Base-by-base conservation (phyloP, 2,329 filamentous ascomycete genomes). In the Aureobasidium mangrovei region DNA sequence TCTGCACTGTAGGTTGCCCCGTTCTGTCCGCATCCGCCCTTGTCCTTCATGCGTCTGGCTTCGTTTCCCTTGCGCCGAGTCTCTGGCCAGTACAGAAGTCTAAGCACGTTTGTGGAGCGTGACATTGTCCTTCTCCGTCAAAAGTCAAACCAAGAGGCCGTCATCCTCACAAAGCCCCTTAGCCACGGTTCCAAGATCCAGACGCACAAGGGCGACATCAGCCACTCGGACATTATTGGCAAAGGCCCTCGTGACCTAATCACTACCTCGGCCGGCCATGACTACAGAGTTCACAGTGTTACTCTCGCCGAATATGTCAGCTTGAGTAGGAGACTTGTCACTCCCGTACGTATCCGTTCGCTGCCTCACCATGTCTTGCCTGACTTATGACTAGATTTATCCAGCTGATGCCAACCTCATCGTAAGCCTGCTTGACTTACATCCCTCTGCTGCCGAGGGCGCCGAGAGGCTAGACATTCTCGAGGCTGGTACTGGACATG, bases 401-500 rank as follows among this genome's bases (percentile, higher is more conserved):
- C 82, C 86, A 12, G 78, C 81, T 56, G 88, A 91, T 69, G 85
- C 86, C 18, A 84, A 79, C 60, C 72, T 86, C 32, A 91, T 93
- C 51, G 83, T 89, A 36, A 85, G 82, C 1, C 74, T 91, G 27
- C 77, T 94, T 26, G 87, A 93, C 65, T 75, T 93, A 42, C 83
- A 91, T 65, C 8, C 29, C 12, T 54, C 55, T 54, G 24, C 39
- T 10, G 38, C 58, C 48, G 36, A 61, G 24, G 48, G 61, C 12
- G 58, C 61, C 36, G 68, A 73, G 7, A 79, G 77, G 0, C 67
- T 91, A 9, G 85, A 91, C 64, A 86, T 93, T 42, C 82, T 93
- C 51, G 88, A 93, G 69, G 87, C 87, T 44, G 88, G 88, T 12
- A 93, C 88, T 3, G 88, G 88, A n/a, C 86, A 91, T 74, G 88